Conservation (phyloP, 129 eudicot genomes). For the Flaveria robusta region DNA sequence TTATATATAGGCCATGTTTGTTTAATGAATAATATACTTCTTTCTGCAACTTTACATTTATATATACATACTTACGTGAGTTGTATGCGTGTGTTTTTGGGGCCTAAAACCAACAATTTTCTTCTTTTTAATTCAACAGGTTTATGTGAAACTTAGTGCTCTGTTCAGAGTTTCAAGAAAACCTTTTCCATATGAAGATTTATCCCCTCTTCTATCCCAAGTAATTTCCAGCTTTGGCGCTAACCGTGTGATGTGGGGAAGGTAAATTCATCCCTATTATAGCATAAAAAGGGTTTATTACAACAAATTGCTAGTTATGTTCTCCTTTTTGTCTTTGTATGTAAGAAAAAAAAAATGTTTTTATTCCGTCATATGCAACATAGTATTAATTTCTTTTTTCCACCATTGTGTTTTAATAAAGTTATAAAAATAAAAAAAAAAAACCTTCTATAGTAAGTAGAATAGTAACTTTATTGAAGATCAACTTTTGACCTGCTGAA, state of each 20-base stretch:
- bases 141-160: conserved; percentile 73
- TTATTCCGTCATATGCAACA: background rate
- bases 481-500: background rate
- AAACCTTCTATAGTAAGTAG: background rate
- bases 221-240: conserved; percentile 77
- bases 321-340: background rate
- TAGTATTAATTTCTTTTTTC: background rate
- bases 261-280: conserved; percentile 40
- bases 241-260: conserved; percentile 90
- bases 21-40: too few species aligned
- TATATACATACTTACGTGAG: too few species aligned
- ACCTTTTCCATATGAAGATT: conserved; percentile 68
- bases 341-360: background rate
- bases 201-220: conserved; percentile 51
- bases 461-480: background rate
- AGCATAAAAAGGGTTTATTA: background rate
- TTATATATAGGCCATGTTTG: too few species aligned
- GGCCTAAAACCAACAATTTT: too few species aligned
- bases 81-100: too few species aligned
- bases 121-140: conserved; percentile 41
- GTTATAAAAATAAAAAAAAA: background rate
- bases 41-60: too few species aligned
- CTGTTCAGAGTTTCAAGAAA: conserved; percentile 76
- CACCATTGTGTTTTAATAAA: background rate
- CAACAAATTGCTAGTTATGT: background rate